Percentiles rank a stretch among this genome's conserved stretches.
phyloP scores from a whole-genome alignment of 768 basidiomycete genomes.

The Candolleomyces efflorescens region DNA sequence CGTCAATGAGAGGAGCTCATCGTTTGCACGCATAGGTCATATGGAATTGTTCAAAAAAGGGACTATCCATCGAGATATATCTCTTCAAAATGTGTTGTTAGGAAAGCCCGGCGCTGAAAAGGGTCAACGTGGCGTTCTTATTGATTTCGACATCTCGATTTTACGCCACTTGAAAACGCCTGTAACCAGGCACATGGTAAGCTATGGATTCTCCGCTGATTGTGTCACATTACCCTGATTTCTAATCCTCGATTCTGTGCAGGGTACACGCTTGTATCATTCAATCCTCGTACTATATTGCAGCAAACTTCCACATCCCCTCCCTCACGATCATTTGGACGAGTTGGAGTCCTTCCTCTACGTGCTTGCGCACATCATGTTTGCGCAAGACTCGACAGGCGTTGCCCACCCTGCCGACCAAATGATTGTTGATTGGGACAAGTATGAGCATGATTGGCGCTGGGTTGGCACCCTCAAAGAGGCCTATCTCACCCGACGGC shows the following conservation, averaged over 20 bases:
- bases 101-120: not conserved
- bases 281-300: not conserved
- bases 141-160: not conserved
- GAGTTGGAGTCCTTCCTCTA: slow-evolving; percentile 2
- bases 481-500: no score
- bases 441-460: no score
- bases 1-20: no score
- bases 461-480: no score
- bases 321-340: not conserved
- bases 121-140: not conserved
- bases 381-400: no score
- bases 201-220: not conserved
- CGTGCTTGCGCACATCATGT: no score
- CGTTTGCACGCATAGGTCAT: no score
- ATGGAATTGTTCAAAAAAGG: no score
- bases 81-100: not conserved
- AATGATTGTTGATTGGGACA: no score
- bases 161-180: no score
- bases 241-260: not conserved
- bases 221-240: no score
- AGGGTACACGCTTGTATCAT: not conserved
- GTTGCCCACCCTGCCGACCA: no score
- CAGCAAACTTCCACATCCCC: not conserved
- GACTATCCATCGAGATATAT: not conserved
- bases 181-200: not conserved